These are phyloP conservation scores for Willaertia magna DNA, from an alignment of 208 protist genomes.

Conservation along the genomic window DNA sequence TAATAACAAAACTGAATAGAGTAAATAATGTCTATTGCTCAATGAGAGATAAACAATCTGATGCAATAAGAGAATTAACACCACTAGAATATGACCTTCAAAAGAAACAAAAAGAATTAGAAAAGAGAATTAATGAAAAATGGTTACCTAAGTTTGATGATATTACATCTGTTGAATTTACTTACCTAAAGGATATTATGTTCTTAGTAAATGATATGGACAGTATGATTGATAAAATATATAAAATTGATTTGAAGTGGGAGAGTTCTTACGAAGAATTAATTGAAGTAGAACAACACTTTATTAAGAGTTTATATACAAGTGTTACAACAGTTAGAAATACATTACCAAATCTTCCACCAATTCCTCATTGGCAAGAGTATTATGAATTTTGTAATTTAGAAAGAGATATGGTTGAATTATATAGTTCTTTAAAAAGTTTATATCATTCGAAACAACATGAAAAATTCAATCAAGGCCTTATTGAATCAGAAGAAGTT, in stretches of 20 bases:
- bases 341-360: neutral
- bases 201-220: neutral
- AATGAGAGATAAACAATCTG: neutral
- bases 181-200: neutral
- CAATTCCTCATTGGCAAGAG: neutral
- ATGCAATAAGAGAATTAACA: neutral
- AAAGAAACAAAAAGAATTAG: neutral
- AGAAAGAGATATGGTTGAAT: neutral
- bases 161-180: neutral
- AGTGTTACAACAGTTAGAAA: neutral
- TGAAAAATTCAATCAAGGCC: constrained; percentile 4
- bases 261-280: neutral
- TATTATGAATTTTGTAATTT: neutral
- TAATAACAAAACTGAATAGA: neutral
- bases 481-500: neutral
- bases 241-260: neutral
- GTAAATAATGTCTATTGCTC: neutral
- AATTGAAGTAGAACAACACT: neutral
- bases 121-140: neutral
- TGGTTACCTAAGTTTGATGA: constrained; percentile 3
- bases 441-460: neutral
- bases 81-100: neutral
- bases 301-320: neutral
- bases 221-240: neutral
- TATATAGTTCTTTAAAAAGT: neutral